A percentile compares a stretch with the other conserved stretches of the same genome.
These are phyloP conservation scores for Lunularia cruciata DNA, from an alignment of 225 moss, liverwort and hornwort genomes.

Conservation along the genomic window DNA sequence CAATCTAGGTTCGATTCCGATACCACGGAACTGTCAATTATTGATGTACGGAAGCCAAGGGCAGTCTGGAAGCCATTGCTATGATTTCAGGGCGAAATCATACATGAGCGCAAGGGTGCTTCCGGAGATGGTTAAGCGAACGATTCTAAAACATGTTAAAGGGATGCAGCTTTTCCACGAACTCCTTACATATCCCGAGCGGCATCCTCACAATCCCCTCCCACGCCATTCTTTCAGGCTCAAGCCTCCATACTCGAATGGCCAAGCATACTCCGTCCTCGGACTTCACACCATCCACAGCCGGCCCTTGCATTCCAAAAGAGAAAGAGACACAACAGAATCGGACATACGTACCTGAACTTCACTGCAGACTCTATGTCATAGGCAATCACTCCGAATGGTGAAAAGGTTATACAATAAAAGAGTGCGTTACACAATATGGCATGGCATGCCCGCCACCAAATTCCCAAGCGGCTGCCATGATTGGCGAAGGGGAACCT, in stretches of 20 bases:
- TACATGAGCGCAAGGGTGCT: slow-evolving; percentile 70
- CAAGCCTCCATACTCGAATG: slow-evolving; percentile 79
- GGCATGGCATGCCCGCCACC: slow-evolving; percentile 66
- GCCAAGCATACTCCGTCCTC: slow-evolving; percentile 65
- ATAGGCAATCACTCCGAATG: slow-evolving; percentile 73
- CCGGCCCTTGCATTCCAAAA: slow-evolving; percentile 65
- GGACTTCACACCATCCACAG: slow-evolving; percentile 74
- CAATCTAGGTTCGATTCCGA: slow-evolving; percentile 70
- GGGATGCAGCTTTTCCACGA: slow-evolving; percentile 68
- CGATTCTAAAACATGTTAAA: slow-evolving; percentile 71
- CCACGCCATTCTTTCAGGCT: slow-evolving; percentile 60
- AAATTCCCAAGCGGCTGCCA: slow-evolving; percentile 79
- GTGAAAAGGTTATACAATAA: slow-evolving; percentile 73
- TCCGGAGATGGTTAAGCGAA: slow-evolving; percentile 66
- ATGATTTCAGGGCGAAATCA: slow-evolving; percentile 61
- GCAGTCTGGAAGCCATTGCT: slow-evolving; percentile 72
- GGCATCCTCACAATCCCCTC: slow-evolving; percentile 76
- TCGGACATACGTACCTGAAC: slow-evolving; percentile 68
- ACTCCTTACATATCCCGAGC: slow-evolving; percentile 55
- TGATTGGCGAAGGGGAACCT: slow-evolving; percentile 76
- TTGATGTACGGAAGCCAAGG: slow-evolving; percentile 75
- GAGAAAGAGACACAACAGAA: slow-evolving; percentile 67
- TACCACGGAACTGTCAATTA: slow-evolving; percentile 80
- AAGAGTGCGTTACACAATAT: slow-evolving; percentile 66
- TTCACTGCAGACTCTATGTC: slow-evolving; percentile 62